Evolutionary conservation across 805 yeast genomes (phyloP).

Genomic region (Metschnikowia lachancei): DNA sequence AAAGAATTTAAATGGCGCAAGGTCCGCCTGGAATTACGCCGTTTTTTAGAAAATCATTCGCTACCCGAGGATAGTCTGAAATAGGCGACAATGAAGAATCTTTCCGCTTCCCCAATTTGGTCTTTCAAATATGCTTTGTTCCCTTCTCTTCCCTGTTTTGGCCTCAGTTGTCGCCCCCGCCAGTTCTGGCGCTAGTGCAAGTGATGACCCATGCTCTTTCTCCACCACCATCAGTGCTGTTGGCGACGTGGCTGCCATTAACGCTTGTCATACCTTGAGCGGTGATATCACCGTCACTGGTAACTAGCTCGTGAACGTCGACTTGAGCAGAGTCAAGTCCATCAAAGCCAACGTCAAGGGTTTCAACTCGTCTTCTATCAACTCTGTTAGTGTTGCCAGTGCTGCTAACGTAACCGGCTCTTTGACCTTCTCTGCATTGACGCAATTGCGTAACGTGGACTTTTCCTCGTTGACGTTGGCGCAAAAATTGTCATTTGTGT

Average conservation of each 20-base stretch:
- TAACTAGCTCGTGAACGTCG: conserved; percentile 29
- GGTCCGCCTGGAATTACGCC: too few relatives aligned
- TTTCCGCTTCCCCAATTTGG: too few relatives aligned
- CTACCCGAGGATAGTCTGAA: too few relatives aligned
- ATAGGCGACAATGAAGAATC: too few relatives aligned
- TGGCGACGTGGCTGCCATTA: conserved; percentile 32
- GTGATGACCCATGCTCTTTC: conserved; percentile 34
- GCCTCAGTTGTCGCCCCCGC: conserved; percentile 15
- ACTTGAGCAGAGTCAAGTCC: conserved; percentile 29
- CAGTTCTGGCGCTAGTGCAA: conserved; percentile 12
- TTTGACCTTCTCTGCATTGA: conserved; percentile 34
- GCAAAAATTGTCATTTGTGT: conserved; percentile 33
- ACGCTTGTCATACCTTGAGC: conserved; percentile 41
- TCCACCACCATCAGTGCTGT: conserved; percentile 41
- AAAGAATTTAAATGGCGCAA: too few relatives aligned
- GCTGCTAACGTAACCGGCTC: conserved; percentile 37
- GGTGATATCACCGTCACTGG: conserved; percentile 41
- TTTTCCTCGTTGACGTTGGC: conserved; percentile 31
- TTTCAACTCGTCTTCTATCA: conserved; percentile 40
- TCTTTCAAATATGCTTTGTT: conserved; percentile 4
- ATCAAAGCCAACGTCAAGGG: conserved; percentile 32
- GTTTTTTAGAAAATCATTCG: too few relatives aligned
- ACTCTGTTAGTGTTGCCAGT: conserved; percentile 29
- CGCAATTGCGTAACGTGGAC: conserved; percentile 39
- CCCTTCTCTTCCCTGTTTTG: conserved; percentile 11